These are phyloP conservation scores for Trichoderma afroharzianum DNA, from an alignment of 2,329 filamentous ascomycete genomes.

Conservation along the genomic window DNA sequence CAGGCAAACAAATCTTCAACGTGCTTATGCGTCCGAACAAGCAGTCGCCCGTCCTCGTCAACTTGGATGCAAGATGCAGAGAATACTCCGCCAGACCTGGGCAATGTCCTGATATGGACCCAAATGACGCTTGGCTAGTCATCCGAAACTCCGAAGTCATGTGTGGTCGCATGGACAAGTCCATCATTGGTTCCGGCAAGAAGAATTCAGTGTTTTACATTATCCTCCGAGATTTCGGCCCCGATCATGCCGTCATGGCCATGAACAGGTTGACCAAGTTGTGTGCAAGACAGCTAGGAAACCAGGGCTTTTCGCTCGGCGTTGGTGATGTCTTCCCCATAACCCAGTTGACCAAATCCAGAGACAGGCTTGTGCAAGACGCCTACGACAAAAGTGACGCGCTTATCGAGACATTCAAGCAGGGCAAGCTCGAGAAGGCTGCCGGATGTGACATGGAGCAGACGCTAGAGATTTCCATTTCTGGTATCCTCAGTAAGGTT, in stretches of 20 bases:
- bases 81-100: slow-evolving; percentile 65
- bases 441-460: slow-evolving; percentile 87
- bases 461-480: slow-evolving; percentile 86
- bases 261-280: slow-evolving; percentile 95
- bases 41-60: slow-evolving; percentile 76
- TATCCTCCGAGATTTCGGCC: slow-evolving; percentile 90
- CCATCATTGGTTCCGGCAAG: slow-evolving; percentile 93
- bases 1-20: slow-evolving; percentile 94
- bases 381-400: slow-evolving; percentile 80
- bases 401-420: slow-evolving; percentile 77
- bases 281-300: slow-evolving; percentile 82
- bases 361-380: slow-evolving; percentile 68
- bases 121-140: slow-evolving; percentile 86
- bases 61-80: slow-evolving; percentile 89
- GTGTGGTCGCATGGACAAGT: slow-evolving; percentile 97
- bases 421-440: slow-evolving; percentile 77
- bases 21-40: slow-evolving; percentile 87
- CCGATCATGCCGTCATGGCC: slow-evolving; percentile 78
- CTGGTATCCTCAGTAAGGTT: slow-evolving; percentile 86
- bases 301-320: slow-evolving; percentile 92
- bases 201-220: slow-evolving; percentile 98
- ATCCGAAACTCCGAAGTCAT: slow-evolving; percentile 96
- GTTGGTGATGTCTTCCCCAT: slow-evolving; percentile 92
- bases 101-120: slow-evolving; percentile 66
- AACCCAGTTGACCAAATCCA: slow-evolving; percentile 63